phyloP scores from a whole-genome alignment of 2,329 filamentous ascomycete species.

The Pseudomassariella vexata region DNA sequence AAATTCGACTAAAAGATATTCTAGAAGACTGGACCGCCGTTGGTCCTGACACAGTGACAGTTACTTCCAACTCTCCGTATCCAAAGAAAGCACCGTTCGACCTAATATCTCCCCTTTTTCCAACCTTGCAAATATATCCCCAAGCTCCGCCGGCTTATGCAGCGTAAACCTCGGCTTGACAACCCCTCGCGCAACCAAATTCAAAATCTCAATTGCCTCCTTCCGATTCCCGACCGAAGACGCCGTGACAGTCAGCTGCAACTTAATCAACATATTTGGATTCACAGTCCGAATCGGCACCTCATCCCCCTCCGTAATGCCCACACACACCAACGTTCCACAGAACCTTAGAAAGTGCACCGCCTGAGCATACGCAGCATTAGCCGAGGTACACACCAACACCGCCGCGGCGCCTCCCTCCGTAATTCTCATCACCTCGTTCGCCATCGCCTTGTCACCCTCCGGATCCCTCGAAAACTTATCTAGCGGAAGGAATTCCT shows the following conservation, averaged over 20 bases:
- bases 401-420: slow-evolving; percentile 56
- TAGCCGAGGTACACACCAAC: slow-evolving; percentile 47
- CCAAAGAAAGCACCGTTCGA: no score
- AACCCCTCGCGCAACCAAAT: no score
- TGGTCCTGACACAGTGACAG: no score
- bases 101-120: no score
- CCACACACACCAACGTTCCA: slow-evolving; percentile 45
- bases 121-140: no score
- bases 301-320: slow-evolving; percentile 39
- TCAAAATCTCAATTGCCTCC: no score
- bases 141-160: no score
- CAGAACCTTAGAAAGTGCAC: slow-evolving; percentile 40
- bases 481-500: slow-evolving; percentile 62
- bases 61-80: no score
- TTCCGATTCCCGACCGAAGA: no score
- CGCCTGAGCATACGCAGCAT: slow-evolving; percentile 43
- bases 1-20: no score
- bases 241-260: slow-evolving; percentile 40
- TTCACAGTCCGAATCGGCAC: slow-evolving; percentile 37
- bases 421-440: slow-evolving; percentile 51
- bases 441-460: slow-evolving; percentile 41
- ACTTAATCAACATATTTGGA: slow-evolving; percentile 32
- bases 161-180: no score
- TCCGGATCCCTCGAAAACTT: slow-evolving; percentile 46
- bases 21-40: no score